Base-by-base conservation (phyloP, 2,329 filamentous ascomycete species). In the Thelonectria discophora region DNA sequence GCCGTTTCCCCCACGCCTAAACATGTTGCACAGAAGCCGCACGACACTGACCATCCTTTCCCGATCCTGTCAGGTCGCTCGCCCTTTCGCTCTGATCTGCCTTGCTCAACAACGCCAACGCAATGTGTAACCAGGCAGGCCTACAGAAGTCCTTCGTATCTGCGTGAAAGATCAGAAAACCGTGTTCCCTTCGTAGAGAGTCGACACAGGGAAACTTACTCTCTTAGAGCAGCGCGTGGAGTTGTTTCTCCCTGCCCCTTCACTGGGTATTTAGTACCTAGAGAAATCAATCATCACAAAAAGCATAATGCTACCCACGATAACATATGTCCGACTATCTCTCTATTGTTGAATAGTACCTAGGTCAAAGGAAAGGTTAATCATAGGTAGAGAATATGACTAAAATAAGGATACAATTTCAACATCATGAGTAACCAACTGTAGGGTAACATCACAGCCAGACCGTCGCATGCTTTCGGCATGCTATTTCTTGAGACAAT, bases 161-260 rank as follows among this genome's bases (percentile, higher is more conserved):
- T 87, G 82, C 1, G n/a, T 6, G 21, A 82, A 82, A 1, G 87
- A 86, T 2, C 83, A 82, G 3, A 89, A 83, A 2, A 92, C 89
- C 1, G 88, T 91, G 50, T 86, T 83, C 68, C 92, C 89, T 13
- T 88, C 89, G 66, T 91, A 92, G 0, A 92, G 79, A 2, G 48
- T 60, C 60, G 63, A 9, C 13, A 50, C 30, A 65, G 65, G 5
- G 54, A 60, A 32, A 65, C 24, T 7, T 7, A 60, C 65, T n/a
- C 40, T 55, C 59, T 20, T 30, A 30, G 27, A 30, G 27, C 27
- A 8, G 27, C 27, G 7, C 6, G 27, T 2, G 27, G 48, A n/a
- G n/a, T n/a, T n/a, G n/a, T n/a, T 21, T 45, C 5, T 30, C 8
- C 27, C 27, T 2, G 9, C 27, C 5, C 8, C 27, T 30, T 6